phyloP scores from a whole-genome alignment of 2,329 filamentous ascomycete species.

The Aureobasidium lini region DNA sequence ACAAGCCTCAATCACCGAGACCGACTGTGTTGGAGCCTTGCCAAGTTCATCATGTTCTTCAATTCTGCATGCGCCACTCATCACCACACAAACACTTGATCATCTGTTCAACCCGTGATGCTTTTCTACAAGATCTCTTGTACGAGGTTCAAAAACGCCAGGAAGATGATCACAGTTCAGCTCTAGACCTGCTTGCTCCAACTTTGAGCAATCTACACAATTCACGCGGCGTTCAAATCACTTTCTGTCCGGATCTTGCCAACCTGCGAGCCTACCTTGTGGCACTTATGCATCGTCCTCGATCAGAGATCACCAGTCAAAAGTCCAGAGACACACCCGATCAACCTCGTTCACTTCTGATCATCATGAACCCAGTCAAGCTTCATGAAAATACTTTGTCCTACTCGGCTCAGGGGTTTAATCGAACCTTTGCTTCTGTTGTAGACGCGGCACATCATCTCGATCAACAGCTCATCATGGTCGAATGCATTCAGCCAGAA shows the following conservation, averaged over 20 bases:
- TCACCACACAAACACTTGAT: conserved; percentile 57
- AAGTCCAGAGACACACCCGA: not conserved
- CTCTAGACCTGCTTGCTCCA: conserved; percentile 46
- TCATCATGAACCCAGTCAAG: conserved; percentile 59
- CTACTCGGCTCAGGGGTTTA: conserved; percentile 68
- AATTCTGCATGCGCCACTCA: conserved; percentile 53
- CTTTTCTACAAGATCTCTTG: conserved; percentile 57
- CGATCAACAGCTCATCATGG: conserved; percentile 32
- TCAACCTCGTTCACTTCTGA: conserved; percentile 36
- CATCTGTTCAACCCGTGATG: conserved; percentile 57
- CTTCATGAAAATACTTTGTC: conserved; percentile 62
- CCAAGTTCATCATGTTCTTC: conserved; percentile 49
- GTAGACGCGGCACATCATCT: conserved; percentile 50
- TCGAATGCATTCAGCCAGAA: conserved; percentile 29
- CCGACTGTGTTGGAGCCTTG: conserved; percentile 33
- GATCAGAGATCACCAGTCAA: not conserved
- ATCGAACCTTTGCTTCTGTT: conserved; percentile 53
- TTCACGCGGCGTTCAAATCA: conserved; percentile 60
- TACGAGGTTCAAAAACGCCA: not conserved
- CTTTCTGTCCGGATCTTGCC: conserved; percentile 68
- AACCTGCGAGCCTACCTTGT: conserved; percentile 71
- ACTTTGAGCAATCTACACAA: conserved; percentile 63
- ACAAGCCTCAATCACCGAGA: not conserved
- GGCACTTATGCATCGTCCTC: not conserved
- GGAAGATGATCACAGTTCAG: not conserved